Conservation (phyloP, 345 rosid species). For the Brassica nigra region DNA sequence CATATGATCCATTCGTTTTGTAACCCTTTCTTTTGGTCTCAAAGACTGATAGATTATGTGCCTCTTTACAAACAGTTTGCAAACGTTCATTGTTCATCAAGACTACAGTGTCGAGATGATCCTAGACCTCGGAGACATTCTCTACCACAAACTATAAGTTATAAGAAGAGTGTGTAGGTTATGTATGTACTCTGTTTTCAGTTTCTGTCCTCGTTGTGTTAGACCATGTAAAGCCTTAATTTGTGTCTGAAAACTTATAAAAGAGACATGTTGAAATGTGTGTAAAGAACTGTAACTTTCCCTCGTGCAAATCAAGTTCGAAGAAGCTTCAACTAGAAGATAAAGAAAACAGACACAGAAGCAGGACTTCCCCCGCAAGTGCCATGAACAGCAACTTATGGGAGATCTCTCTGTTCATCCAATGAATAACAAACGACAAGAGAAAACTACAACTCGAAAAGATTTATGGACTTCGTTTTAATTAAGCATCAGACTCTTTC, state of each 20-base stretch:
- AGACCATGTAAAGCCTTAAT: background rate
- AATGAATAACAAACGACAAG: conserved; percentile 26
- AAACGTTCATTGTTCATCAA: conserved; percentile 71
- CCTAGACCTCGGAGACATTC: conserved; percentile 65
- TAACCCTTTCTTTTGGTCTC: background rate
- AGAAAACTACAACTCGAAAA: conserved; percentile 24
- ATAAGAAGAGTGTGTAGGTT: background rate
- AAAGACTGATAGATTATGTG: background rate
- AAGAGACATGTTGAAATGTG: conserved; percentile 1
- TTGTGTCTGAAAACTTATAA: conserved; percentile 13
- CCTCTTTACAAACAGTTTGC: conserved; percentile 28
- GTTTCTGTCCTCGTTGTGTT: conserved; percentile 13
- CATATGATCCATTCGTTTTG: background rate
- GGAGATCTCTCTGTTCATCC: conserved; percentile 25
- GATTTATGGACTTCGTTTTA: conserved; percentile 4
- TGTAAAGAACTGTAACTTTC: conserved; percentile 2
- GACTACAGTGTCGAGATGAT: conserved; percentile 64
- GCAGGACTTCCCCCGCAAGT: background rate
- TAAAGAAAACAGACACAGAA: conserved; percentile 1
- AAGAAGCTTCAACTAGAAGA: conserved; percentile 6
- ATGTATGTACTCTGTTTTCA: background rate
- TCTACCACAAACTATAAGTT: conserved; percentile 48
- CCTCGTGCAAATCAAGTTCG: background rate
- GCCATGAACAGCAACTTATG: conserved; percentile 20
- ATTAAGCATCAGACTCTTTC: conserved; percentile 42